phyloP scores from a whole-genome alignment of 2,329 filamentous ascomycete genomes.

The Pestalotiopsis sp. region DNA sequence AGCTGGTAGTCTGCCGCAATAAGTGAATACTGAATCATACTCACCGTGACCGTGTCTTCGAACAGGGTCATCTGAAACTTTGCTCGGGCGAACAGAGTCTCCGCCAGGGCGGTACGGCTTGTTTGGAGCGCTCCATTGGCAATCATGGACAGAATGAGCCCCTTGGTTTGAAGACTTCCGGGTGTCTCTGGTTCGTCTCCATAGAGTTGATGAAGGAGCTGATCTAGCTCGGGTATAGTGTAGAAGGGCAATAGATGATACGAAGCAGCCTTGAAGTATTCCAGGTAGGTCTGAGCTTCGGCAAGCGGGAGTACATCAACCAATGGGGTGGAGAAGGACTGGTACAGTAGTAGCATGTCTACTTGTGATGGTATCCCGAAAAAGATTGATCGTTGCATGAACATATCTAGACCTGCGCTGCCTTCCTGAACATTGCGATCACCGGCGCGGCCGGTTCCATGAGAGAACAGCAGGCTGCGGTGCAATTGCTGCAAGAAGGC shows the following conservation, averaged over 20 bases:
- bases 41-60: slow-evolving; percentile 32
- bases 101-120: slow-evolving; percentile 24
- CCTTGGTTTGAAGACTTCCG: slow-evolving; percentile 24
- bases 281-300: slow-evolving; percentile 15
- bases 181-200: slow-evolving; percentile 5
- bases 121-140: slow-evolving; percentile 28
- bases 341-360: slow-evolving; percentile 17
- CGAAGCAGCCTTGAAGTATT: not conserved
- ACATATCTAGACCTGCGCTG: slow-evolving; percentile 28
- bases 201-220: slow-evolving; percentile 22
- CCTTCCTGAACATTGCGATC: slow-evolving; percentile 22
- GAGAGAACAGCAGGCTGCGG: slow-evolving; percentile 25
- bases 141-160: slow-evolving; percentile 24
- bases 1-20: slow-evolving; percentile 29
- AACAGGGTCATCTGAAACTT: slow-evolving; percentile 26
- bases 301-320: slow-evolving; percentile 15
- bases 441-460: slow-evolving; percentile 17
- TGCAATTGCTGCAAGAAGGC: slow-evolving; percentile 34
- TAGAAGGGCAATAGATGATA: slow-evolving; percentile 21
- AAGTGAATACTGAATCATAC: slow-evolving; percentile 31
- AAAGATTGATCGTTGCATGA: slow-evolving; percentile 32
- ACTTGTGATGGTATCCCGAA: slow-evolving; percentile 29
- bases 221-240: slow-evolving; percentile 21
- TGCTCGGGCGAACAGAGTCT: slow-evolving; percentile 26
- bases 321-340: not conserved